Conservation (phyloP, 805 yeast species). For the Cyberlindnera saturnus region DNA sequence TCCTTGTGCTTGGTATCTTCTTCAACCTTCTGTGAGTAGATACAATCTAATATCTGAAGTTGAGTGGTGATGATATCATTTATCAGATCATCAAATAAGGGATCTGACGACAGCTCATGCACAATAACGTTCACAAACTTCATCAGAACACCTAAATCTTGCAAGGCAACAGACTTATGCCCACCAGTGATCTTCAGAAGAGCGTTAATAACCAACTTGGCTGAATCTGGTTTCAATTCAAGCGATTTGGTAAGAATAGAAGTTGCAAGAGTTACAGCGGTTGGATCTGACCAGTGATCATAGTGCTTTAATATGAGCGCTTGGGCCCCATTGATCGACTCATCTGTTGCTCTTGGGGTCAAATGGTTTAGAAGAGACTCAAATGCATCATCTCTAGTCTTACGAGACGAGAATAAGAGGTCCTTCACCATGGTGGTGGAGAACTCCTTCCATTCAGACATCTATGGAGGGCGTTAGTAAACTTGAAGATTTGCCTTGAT, state of each 20-base stretch:
- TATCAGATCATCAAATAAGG: slow-evolving; percentile 24
- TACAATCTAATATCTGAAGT: slow-evolving; percentile 22
- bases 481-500: too few relatives aligned
- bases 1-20: slow-evolving; percentile 32
- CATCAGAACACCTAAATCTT: slow-evolving; percentile 51
- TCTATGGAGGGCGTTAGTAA: background rate
- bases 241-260: slow-evolving; percentile 9
- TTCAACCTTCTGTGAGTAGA: slow-evolving; percentile 13
- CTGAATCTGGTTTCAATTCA: slow-evolving; percentile 7
- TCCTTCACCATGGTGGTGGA: slow-evolving; percentile 17
- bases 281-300: slow-evolving; percentile 9
- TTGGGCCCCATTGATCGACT: slow-evolving; percentile 14
- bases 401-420: slow-evolving; percentile 15
- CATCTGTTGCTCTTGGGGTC: slow-evolving; percentile 2
- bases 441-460: slow-evolving; percentile 19
- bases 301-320: slow-evolving; percentile 14
- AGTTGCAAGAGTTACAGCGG: slow-evolving; percentile 6
- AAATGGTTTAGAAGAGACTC: slow-evolving; percentile 5
- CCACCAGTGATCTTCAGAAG: slow-evolving; percentile 27
- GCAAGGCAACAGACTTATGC: slow-evolving; percentile 38
- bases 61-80: slow-evolving; percentile 31
- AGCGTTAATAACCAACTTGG: slow-evolving; percentile 16
- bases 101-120: slow-evolving; percentile 22
- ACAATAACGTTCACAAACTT: slow-evolving; percentile 46
- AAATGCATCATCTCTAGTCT: slow-evolving; percentile 21